phyloP scores from a whole-genome alignment of 1,284 basidiomycete species.

The Puccinia coronata region DNA sequence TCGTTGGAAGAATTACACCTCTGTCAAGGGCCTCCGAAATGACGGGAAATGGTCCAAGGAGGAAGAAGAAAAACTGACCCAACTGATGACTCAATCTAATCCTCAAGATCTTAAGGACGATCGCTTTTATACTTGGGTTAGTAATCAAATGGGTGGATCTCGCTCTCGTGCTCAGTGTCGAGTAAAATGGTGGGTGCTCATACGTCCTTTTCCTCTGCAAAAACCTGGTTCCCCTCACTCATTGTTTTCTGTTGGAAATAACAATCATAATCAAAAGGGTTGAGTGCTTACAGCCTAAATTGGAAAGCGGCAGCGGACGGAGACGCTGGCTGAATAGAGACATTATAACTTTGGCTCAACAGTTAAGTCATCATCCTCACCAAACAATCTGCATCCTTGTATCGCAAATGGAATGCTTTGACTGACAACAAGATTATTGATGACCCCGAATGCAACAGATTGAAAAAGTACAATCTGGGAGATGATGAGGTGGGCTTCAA shows the following conservation, averaged over 20 bases:
- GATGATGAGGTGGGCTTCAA: conserved; percentile 77
- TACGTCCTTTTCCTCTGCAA: not conserved
- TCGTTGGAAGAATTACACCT: conserved; percentile 75
- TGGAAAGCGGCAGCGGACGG: conserved; percentile 69
- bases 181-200: conserved; percentile 69
- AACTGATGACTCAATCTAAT: conserved; percentile 63
- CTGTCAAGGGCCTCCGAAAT: conserved; percentile 65
- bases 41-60: conserved; percentile 70
- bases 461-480: conserved; percentile 69
- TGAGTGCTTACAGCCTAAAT: conserved; percentile 69
- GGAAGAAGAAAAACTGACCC: conserved; percentile 71
- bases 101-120: conserved; percentile 67
- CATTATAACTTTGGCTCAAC: conserved; percentile 74
- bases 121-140: conserved; percentile 76
- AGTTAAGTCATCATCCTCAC: conserved; percentile 62
- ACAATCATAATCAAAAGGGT: too few species aligned
- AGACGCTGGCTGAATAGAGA: conserved; percentile 74
- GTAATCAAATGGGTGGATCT: conserved; percentile 71
- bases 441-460: conserved; percentile 60
- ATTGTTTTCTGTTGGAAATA: conserved; percentile 33
- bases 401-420: too few species aligned
- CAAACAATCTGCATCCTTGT: too few species aligned
- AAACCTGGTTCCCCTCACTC: not conserved
- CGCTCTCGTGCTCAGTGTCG: conserved; percentile 77
- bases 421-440: not conserved